These are phyloP conservation scores for Rhizophagus sp. DNA, from an alignment of 192 early-diverging fungal species.

Conservation along the genomic window DNA sequence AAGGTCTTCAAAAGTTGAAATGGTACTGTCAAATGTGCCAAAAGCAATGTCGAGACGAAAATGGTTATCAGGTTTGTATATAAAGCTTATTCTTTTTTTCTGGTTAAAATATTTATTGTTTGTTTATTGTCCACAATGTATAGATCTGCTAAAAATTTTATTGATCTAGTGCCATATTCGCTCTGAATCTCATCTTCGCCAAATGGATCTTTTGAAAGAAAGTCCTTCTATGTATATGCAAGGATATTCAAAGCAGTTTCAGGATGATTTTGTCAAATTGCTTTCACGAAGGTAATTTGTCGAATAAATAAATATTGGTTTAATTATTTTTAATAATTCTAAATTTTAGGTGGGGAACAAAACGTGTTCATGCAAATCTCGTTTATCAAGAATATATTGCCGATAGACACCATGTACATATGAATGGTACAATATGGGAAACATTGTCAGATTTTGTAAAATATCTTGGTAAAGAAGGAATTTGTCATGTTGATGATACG, in stretches of 20 bases:
- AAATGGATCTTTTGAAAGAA: conserved; percentile 78
- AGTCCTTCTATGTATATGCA: conserved; percentile 40
- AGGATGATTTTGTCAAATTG: conserved; percentile 78
- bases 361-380: conserved; percentile 86
- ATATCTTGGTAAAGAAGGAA: conserved; percentile 81
- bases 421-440: conserved; percentile 94
- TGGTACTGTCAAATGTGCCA: conserved; percentile 91
- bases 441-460: conserved; percentile 88
- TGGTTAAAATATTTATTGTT: background rate
- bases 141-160: background rate
- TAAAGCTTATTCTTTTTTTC: background rate
- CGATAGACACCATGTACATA: conserved; percentile 90
- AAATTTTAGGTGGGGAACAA: conserved; percentile 66
- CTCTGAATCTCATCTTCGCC: conserved; percentile 77
- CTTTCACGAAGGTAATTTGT: conserved; percentile 64
- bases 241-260: conserved; percentile 78
- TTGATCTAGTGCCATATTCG: conserved; percentile 33
- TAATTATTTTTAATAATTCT: background rate
- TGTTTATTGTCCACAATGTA: background rate
- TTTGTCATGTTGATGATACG: conserved; percentile 85
- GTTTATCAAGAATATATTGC: conserved; percentile 97
- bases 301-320: too few species aligned
- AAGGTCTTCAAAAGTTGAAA: conserved; percentile 76
- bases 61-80: conserved; percentile 66
- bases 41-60: conserved; percentile 78